Evolutionary conservation across 441 rosid species (phyloP), one percentile per base, ranked within the genome.

Genomic region (Eruca vesicaria): DNA sequence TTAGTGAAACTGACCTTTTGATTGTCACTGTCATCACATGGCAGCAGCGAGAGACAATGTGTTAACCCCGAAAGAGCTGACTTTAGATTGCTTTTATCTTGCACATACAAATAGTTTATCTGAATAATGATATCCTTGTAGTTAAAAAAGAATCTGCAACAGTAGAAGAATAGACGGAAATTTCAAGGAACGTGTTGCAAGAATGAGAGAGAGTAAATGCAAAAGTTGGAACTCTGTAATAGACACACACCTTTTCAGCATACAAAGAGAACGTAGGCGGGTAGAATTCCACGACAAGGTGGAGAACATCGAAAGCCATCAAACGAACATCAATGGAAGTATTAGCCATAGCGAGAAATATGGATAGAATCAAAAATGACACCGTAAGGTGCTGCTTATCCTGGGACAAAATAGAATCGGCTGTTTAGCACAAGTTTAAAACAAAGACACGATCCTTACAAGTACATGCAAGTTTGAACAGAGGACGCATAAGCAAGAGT

Each of bases 311-410:
- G 21, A 48, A 48, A 48, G 55, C 55, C 55, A 48, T 48, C 55
- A 48, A 48, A 48, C 55, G 55, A 16, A 48, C 55, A 48, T 48
- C 21, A 16, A 48, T 48, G 21, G 9, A 8, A 16, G 21, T 0
- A 48, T 16, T 9, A 16, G 21, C 55, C 55, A 48, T 48, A 48
- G 55, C 55, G 2, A 16, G 81, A 77, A 93, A 93, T 65, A 93
- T 87, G 71, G 85, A 88, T 10, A 87, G 80, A 97, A 89, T 89
- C 86, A 90, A 82, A 74, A 82, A 79, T 66, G 90, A 84, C 79
- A 91, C 75, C 18, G 89, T 60, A 50, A 81, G 4, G 50, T 16
- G 6, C 16, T 41, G 88, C 81, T 84, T 85, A 71, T 88, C 99
- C 98, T 95, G 88, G n/a, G n/a, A n/a, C n/a, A n/a, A n/a, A n/a